Evolutionary conservation across 2,329 filamentous ascomycete species (phyloP), one percentile per base, ranked within the genome.

Genomic region (Ceratocystis lukuohia): DNA sequence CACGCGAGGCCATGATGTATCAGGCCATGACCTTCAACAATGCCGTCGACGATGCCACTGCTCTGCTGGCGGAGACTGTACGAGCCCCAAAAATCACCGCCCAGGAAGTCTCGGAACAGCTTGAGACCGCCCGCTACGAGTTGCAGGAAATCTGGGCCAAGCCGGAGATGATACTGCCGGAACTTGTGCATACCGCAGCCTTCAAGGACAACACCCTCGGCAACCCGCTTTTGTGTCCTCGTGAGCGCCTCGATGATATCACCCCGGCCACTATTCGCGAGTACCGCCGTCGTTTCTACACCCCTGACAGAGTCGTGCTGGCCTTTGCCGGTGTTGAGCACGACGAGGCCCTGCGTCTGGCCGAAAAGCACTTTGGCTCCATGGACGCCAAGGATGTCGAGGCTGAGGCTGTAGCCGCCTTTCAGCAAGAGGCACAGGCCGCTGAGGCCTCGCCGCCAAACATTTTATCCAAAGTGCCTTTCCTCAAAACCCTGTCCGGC

Each of bases 131-230:
- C 7, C 85, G 92, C 64, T 99, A 97, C 74, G 94, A 99, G 77
- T 94, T 99, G 74, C 85, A 86, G 28, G 94, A 97, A 79, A 97
- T 99, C 66, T 99, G 94, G 94, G 88, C 88, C 71, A 97, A 96
- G 80, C 92, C 94, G 0, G 93, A 97, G 73, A 83, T 99, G 66
- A 97, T 99, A 71, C 79, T 99, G 68, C 94, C 94, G 0, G 94
- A 99, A 77, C 78, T 99, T 71, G 88, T 97, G 46, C 94, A 99
- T 75, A 94, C 92, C 79, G 91, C 94, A 8, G 94, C 92, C 1
- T 99, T 90, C 77, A 94, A 91, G 79, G 89, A 94, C 74, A 97
- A 99, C 77, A 97, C 94, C 0, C 81, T 99, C 12, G 94, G 94
- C 46, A 95, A 97, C 76, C 94, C 94, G 3, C 76, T 99, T 70